Conservation (phyloP, 176 grass and related monocot genomes). For the Oryza nivara region DNA sequence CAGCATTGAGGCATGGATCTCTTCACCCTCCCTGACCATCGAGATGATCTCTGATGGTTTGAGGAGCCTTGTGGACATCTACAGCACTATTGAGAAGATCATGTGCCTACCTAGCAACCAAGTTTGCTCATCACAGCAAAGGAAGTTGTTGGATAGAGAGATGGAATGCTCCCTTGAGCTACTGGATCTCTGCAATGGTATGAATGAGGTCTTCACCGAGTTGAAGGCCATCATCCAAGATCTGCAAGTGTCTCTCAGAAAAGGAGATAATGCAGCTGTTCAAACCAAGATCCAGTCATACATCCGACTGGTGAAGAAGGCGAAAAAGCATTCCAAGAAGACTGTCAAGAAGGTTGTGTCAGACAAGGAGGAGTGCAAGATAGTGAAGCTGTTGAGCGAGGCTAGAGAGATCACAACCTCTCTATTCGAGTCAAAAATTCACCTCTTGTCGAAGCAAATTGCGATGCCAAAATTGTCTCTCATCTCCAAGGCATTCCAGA, state of each 20-base stretch:
- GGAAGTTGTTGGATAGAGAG: constrained; percentile 38
- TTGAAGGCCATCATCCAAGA: constrained; percentile 44
- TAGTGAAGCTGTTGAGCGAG: constrained; percentile 10
- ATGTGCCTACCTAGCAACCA: constrained; percentile 27
- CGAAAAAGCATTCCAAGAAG: constrained; percentile 42
- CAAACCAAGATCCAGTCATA: constrained; percentile 39
- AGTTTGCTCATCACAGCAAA: neutral
- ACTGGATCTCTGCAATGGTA: constrained; percentile 40
- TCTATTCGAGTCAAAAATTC: neutral
- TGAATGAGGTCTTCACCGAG: constrained; percentile 36
- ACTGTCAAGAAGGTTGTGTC: neutral
- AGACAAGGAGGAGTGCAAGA: neutral
- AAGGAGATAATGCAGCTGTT: constrained; percentile 30
- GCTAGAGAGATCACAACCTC: constrained; percentile 24
- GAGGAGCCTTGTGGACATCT: constrained; percentile 15
- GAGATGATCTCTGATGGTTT: constrained; percentile 13
- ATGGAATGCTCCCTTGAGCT: constrained; percentile 44
- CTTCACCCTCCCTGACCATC: neutral
- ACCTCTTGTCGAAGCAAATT: constrained; percentile 24
- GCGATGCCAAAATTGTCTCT: constrained; percentile 7
- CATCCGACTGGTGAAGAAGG: constrained; percentile 28
- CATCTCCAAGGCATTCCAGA: constrained; percentile 36
- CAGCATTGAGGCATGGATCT: constrained; percentile 30
- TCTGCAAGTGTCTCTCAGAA: constrained; percentile 34
- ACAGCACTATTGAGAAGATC: constrained; percentile 2